Evolutionary conservation across 192 early-diverging fungal genomes (phyloP), one percentile per base, ranked within the genome.

Genomic region (Linnemannia exigua): DNA sequence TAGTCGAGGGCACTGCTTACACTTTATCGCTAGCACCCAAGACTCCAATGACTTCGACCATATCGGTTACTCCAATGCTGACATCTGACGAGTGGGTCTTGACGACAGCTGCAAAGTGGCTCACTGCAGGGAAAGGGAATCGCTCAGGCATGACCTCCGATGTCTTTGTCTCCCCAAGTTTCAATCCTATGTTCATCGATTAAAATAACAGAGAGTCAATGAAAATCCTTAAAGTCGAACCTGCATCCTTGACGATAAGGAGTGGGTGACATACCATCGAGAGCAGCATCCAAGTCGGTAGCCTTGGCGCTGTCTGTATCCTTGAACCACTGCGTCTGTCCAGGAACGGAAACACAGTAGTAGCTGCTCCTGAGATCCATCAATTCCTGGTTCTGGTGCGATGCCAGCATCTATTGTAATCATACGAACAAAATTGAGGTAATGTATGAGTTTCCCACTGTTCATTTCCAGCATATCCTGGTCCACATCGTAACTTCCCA

Each of bases 341-440:
- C 95, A 15, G 95, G 95, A 50, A 95, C 88, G 6, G 94, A 93
- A 0, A 95, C 90, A 72, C 94, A 94, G 76, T 95, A 96, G 16
- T 92, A 90, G 28, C 93, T 87, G 36, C 91, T 89, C 63, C 92
- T 91, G 58, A 95, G 94, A 51, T 89, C 89, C 85, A 93, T 93
- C 33, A 90, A 72, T 67, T 89, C 89, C 73, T 80, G 68, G 20
- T 36, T 72, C 22, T 58, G 74, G 66, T 15, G 58, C 58, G 58
- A 63, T 28, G 58, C 14, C 58, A 63, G 22, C 58, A 63, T 63
- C 58, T 63, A 63, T 63, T 28, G 58, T 33, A 31, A 63, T 7
- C 25, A 50, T 15, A 14, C 28, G 33, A 1, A 41, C 67, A 6
- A 79, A 54, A 22, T 54, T 19, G 38, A 76, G 20, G 20, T 8